Conservation (phyloP, 73 alveolate species). For the Blepharisma stoltei region DNA sequence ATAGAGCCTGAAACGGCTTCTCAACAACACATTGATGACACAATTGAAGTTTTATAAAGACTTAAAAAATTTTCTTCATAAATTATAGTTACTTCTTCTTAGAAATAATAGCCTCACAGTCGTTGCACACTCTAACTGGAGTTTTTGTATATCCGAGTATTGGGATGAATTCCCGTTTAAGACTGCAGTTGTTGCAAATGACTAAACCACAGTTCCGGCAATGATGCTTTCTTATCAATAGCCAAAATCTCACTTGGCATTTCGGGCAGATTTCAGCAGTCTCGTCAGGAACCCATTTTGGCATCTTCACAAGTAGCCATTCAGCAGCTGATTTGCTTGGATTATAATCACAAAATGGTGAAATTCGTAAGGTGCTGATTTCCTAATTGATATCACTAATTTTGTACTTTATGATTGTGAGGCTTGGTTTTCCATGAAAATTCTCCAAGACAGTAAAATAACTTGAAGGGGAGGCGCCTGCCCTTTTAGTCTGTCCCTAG, state of each 20-base stretch:
- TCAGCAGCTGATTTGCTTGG: not conserved
- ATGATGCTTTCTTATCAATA: slow-evolving; percentile 74
- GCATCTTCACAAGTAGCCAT: slow-evolving; percentile 46
- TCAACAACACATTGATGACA: too few species aligned
- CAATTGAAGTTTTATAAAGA: too few species aligned
- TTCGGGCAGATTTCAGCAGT: slow-evolving; percentile 58
- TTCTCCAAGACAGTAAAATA: too few species aligned
- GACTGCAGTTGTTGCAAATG: slow-evolving; percentile 70
- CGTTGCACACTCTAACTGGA: slow-evolving; percentile 63
- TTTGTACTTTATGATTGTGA: too few species aligned
- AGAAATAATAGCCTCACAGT: slow-evolving; percentile 9
- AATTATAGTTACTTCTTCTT: too few species aligned
- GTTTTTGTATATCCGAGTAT: slow-evolving; percentile 40
- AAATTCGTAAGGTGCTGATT: too few species aligned
- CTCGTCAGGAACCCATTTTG: slow-evolving; percentile 84
- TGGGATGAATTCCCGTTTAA: slow-evolving; percentile 30
- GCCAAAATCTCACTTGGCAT: slow-evolving; percentile 70
- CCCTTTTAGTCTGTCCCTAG: too few species aligned
- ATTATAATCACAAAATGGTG: too few species aligned
- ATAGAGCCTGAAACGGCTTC: not conserved
- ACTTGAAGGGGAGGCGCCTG: too few species aligned
- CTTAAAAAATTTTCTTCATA: too few species aligned
- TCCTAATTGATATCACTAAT: not conserved
- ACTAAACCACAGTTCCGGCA: slow-evolving; percentile 86
- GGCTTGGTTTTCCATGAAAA: too few species aligned